Base-by-base conservation (phyloP, 2,329 filamentous ascomycete species). In the Aspergillus sp. region DNA sequence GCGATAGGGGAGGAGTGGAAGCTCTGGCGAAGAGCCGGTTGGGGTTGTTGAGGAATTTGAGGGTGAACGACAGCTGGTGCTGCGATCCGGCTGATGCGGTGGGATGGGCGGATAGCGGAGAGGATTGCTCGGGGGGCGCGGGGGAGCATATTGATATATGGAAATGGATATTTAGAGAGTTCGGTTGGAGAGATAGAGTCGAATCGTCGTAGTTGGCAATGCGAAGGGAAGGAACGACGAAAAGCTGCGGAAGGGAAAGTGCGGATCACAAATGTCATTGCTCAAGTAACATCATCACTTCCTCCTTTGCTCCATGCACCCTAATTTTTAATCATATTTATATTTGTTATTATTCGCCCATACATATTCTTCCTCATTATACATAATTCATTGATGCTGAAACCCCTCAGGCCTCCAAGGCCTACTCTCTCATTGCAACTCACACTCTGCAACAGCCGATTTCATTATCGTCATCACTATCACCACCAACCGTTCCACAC, bases 81-180 rank as follows among this genome's bases (percentile, higher is more conserved):
- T 41, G 50, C 37, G 46, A 54, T 43, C 46, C 51, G 53, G 50
- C 47, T 32, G 43, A 58, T 19, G 50, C 54, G 61, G 44, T 59
- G 53, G 10, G 56, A 51, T 27, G 58, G 47, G 23, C 59, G 54
- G 42, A 56, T 17, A 37, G 58, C 49, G 47, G 45, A 59, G 50
- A 61, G 54, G 41, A 61, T 46, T 46, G 78, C 72, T 7, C 65
- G 59, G 23, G 77, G 72, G 0, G 73, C 74, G 53, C 66, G 64
- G 41, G 62, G 62, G 23, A 70, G 53, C 65, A 72, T 67, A 66
- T 54, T 49, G 44, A 20, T 39, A 3, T 5, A 19, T 17, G 12
- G 43, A 41, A 42, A 23, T 12, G 13, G 17, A 12, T 13, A 32
- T 46, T 2, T 13, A 44, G 23, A 22, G 20, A 1, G 30, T 23